A percentile compares a stretch with the other conserved stretches of the same genome.
Conservation (phyloP, 306 rosid genomes). For the Trifolium pratense region DNA sequence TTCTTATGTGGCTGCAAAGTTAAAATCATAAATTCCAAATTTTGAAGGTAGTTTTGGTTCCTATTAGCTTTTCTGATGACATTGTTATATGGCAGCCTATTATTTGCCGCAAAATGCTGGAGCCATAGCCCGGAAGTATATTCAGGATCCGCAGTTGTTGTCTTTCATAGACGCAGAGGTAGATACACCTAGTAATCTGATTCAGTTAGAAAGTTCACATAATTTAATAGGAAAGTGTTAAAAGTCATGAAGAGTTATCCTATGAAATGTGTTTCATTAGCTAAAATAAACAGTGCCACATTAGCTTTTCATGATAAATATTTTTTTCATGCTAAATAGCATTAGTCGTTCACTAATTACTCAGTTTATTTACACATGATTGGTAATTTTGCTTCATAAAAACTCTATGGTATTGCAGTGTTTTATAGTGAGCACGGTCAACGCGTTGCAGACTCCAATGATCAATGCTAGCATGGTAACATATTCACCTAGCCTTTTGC, state of each 20-base stretch:
- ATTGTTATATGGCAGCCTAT: slow-evolving; percentile 66
- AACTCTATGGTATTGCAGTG: slow-evolving; percentile 62
- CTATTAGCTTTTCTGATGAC: slow-evolving; percentile 29
- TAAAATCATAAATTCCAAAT: slow-evolving; percentile 21
- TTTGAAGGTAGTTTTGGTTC: slow-evolving; percentile 17
- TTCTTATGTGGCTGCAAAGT: slow-evolving; percentile 5
- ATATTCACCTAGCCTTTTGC: slow-evolving; percentile 30
- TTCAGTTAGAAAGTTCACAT: slow-evolving; percentile 28
- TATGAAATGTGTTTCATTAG: neutral
- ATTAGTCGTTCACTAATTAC: slow-evolving; percentile 27
- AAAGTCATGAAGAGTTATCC: neutral
- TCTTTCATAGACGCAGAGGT: slow-evolving; percentile 99
- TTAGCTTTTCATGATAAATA: slow-evolving; percentile 15
- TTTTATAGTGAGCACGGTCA: slow-evolving; percentile 95
- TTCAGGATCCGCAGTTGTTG: slow-evolving; percentile 78
- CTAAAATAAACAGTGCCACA: slow-evolving; percentile 20
- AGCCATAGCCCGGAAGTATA: slow-evolving; percentile 83
- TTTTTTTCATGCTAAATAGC: slow-evolving; percentile 31
- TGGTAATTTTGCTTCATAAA: slow-evolving; percentile 26
- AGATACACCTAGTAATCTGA: slow-evolving; percentile 42
- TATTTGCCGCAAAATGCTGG: slow-evolving; percentile 97
- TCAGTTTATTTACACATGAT: slow-evolving; percentile 20
- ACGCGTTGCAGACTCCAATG: slow-evolving; percentile 95
- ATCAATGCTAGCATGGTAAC: slow-evolving; percentile 96
- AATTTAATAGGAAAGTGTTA: neutral